Conservation (phyloP, 164 flowering plant genomes). For the Vitis rupestris region DNA sequence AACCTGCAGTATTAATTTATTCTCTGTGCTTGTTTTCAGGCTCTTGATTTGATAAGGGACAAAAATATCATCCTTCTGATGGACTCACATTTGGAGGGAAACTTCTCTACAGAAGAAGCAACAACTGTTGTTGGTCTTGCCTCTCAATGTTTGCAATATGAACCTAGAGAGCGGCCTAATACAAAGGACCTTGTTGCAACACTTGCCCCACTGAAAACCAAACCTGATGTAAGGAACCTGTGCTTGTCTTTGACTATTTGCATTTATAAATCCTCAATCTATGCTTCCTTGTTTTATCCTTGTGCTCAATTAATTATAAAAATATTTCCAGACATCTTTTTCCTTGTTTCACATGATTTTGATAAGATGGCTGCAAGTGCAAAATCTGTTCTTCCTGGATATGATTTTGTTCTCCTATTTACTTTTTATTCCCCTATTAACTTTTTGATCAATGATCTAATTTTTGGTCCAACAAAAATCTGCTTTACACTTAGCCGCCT, state of each 20-base stretch:
- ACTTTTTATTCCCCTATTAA: too few relatives aligned
- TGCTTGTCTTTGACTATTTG: neutral
- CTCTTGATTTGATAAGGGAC: constrained; percentile 53
- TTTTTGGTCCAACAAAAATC: too few relatives aligned
- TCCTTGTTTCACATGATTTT: too few relatives aligned
- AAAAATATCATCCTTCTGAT: constrained; percentile 41
- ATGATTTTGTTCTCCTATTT: neutral
- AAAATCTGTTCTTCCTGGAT: too few relatives aligned
- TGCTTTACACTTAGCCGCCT: too few relatives aligned
- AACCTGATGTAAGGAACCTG: constrained; percentile 34
- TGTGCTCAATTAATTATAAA: neutral
- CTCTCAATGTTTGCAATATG: constrained; percentile 49
- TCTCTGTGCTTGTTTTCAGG: constrained; percentile 22
- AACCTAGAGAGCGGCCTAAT: constrained; percentile 51
- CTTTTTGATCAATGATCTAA: too few relatives aligned
- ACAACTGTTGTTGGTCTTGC: constrained; percentile 50
- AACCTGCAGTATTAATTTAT: neutral
- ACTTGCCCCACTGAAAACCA: constrained; percentile 42
- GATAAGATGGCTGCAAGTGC: neutral
- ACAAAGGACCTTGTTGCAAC: constrained; percentile 40
- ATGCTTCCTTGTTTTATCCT: neutral
- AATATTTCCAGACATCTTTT: too few relatives aligned
- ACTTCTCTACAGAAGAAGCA: constrained; percentile 51
- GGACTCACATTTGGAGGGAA: constrained; percentile 61
- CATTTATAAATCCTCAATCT: neutral